Evolutionary conservation across 2,329 filamentous ascomycete genomes (phyloP).

Genomic region (Phialophora expanda): DNA sequence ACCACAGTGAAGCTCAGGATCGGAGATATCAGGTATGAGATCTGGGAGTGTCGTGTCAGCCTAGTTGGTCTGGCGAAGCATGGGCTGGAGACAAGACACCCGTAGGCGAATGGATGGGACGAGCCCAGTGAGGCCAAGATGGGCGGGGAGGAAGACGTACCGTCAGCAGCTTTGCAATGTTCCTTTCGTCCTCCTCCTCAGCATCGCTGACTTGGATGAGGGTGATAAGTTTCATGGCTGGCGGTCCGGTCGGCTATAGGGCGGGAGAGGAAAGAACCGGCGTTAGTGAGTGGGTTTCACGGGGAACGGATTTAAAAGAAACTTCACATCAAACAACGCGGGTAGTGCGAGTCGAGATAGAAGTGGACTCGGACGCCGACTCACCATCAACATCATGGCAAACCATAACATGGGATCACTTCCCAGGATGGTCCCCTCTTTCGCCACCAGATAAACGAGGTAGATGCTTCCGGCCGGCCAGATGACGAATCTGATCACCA

Average conservation of each 20-base stretch:
- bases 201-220: conserved; percentile 50
- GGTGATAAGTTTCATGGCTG: conserved; percentile 61
- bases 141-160: conserved; percentile 1
- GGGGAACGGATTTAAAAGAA: not conserved
- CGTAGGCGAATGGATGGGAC: not conserved
- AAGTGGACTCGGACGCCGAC: not conserved
- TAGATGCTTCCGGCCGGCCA: conserved; percentile 65
- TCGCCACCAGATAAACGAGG: conserved; percentile 61
- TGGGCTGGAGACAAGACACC: not conserved
- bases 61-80: too few relatives aligned
- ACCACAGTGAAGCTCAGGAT: conserved; percentile 35
- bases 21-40: conserved; percentile 35
- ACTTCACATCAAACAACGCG: too few relatives aligned
- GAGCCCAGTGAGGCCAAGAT: not conserved
- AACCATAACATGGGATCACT: conserved; percentile 71
- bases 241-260: conserved; percentile 56
- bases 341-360: not conserved
- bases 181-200: conserved; percentile 58
- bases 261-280: not conserved
- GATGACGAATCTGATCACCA: conserved; percentile 63
- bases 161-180: conserved; percentile 57
- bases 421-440: conserved; percentile 57
- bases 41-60: conserved; percentile 6
- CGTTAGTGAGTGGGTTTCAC: not conserved
- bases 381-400: conserved; percentile 62